Evolutionary conservation across 495 filamentous ascomycete species (phyloP).

Genomic region (Bacidia rubella): DNA sequence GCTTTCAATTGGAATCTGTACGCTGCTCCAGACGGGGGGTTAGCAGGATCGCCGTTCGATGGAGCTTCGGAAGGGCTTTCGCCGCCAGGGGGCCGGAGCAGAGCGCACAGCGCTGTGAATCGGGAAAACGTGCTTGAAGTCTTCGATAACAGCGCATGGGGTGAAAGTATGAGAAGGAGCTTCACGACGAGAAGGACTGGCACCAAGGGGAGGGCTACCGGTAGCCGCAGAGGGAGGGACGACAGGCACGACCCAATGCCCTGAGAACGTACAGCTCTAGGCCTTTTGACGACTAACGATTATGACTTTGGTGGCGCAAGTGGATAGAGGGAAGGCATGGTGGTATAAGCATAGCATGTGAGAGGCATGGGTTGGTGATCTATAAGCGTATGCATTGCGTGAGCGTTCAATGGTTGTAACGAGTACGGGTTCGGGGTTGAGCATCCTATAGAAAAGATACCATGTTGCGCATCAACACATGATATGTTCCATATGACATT

Average conservation of each 20-base stretch:
- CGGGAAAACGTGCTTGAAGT: conserved; percentile 67
- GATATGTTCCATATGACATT: too few species aligned
- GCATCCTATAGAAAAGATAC: neutral
- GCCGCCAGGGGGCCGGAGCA: conserved; percentile 26
- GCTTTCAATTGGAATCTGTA: conserved; percentile 7
- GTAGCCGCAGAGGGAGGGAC: conserved; percentile 5
- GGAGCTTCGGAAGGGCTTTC: conserved; percentile 9
- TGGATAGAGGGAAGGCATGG: neutral
- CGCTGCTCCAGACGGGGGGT: neutral
- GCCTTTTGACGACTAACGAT: conserved; percentile 10
- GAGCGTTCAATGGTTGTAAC: conserved; percentile 1
- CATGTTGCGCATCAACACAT: neutral
- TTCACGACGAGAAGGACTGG: conserved; percentile 58
- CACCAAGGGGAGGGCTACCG: conserved; percentile 8
- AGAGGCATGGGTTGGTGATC: neutral
- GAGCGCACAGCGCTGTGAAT: conserved; percentile 56
- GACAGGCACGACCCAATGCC: conserved; percentile 3
- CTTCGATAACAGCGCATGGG: conserved; percentile 79
- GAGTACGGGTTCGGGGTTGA: neutral
- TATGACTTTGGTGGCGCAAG: neutral
- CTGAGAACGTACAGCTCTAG: neutral
- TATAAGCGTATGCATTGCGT: conserved; percentile 6
- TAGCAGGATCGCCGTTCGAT: conserved; percentile 1
- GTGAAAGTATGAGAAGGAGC: conserved; percentile 78
- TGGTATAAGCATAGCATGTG: conserved; percentile 6